A percentile compares a stretch with the other conserved stretches of the same genome.
These are phyloP conservation scores for Acrasis kona DNA, from an alignment of 78 protist genomes.

Conservation along the genomic window DNA sequence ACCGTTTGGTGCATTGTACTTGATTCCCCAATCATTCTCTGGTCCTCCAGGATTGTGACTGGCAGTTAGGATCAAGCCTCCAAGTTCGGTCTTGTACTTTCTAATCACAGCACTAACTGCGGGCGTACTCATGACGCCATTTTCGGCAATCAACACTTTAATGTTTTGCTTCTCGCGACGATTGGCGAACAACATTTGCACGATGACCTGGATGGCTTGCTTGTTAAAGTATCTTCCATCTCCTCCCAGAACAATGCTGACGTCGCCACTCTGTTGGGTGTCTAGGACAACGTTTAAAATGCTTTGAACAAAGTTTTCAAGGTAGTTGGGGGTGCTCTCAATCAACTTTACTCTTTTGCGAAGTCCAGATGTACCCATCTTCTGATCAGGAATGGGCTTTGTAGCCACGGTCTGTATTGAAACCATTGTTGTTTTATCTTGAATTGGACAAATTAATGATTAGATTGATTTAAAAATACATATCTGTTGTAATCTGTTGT, in stretches of 20 bases:
- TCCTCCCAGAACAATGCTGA: constrained; percentile 83
- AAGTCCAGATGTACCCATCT: constrained; percentile 88
- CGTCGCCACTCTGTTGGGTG: constrained; percentile 14
- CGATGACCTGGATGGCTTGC: constrained; percentile 69
- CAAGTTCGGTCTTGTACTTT: constrained; percentile 33
- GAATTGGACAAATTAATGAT: too few relatives aligned
- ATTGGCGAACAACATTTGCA: constrained; percentile 81
- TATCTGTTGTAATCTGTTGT: too few relatives aligned
- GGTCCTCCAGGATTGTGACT: constrained; percentile 98
- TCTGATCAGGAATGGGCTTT: constrained; percentile 68
- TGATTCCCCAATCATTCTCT: constrained; percentile 90
- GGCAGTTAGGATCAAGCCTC: constrained; percentile 89
- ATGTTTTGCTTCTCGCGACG: too few relatives aligned
- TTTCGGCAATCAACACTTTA: constrained; percentile 53
- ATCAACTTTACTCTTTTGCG: constrained; percentile 71
- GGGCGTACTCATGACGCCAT: constrained; percentile 92
- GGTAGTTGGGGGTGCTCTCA: constrained; percentile 40
- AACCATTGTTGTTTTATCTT: too few relatives aligned
- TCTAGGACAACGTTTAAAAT: constrained; percentile 32
- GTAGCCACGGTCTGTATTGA: constrained; percentile 37
- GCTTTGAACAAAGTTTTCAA: constrained; percentile 84
- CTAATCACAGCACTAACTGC: constrained; percentile 77
- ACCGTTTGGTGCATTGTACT: constrained; percentile 86
- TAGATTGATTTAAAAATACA: too few relatives aligned
- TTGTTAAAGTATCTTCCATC: constrained; percentile 84